phyloP scores from a whole-genome alignment of 345 rosid species.

The Aegle marmelos region DNA sequence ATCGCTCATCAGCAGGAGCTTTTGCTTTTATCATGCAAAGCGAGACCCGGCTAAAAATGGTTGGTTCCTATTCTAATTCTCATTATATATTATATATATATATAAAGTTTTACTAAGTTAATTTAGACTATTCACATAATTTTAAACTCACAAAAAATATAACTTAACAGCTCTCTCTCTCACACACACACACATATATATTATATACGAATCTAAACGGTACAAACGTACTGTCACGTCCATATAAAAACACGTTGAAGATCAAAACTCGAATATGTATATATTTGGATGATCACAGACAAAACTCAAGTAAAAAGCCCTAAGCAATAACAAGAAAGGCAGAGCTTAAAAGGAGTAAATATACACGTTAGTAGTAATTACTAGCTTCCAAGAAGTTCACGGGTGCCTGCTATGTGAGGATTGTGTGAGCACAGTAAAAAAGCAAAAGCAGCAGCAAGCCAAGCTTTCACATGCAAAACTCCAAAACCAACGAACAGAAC shows the following conservation, averaged over 20 bases:
- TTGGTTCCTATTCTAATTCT: background rate
- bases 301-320: background rate
- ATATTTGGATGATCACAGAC: too few relatives aligned
- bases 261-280: background rate
- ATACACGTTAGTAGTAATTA: background rate
- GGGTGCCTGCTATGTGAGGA: background rate
- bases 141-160: too few relatives aligned
- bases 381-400: conserved; percentile 4
- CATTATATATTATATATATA: too few relatives aligned
- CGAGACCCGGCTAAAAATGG: background rate
- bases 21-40: conserved; percentile 2
- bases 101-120: too few relatives aligned
- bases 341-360: background rate
- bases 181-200: too few relatives aligned
- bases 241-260: background rate
- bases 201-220: too few relatives aligned
- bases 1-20: background rate
- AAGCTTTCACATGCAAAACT: too few relatives aligned
- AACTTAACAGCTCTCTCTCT: too few relatives aligned
- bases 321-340: background rate
- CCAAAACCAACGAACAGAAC: background rate
- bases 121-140: too few relatives aligned
- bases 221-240: too few relatives aligned
- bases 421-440: background rate
- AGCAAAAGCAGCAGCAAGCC: background rate